Evolutionary conservation across 2,329 filamentous ascomycete genomes (phyloP), one percentile per base, ranked within the genome.

Genomic region (Neospermospora avenae): DNA sequence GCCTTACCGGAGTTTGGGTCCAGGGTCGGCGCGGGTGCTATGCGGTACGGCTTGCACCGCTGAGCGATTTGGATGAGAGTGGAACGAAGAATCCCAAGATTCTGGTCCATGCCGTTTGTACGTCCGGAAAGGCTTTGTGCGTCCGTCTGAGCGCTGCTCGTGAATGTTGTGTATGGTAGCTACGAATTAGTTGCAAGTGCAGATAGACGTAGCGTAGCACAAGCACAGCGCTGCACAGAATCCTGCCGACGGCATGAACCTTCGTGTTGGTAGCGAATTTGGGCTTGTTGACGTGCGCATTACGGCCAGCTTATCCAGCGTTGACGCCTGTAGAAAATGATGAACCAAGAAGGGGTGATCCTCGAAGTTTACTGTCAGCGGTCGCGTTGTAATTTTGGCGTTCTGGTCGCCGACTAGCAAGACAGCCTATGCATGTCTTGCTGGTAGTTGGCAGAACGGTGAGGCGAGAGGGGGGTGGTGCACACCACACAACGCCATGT

Each of bases 51-150:
- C 16, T 24, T 46, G 49, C 59, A 58, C 52, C 59, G 54, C 54
- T 56, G 56, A 48, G 55, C 51, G 22, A 42, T 55, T 35, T 13
- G 49, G 52, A 48, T 35, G 39, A 18, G 18, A 55, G 18, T 44
- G 18, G 51, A 54, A 41, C 51, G 14, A 14, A 31, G 3, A 54
- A 25, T 60, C 49, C 54, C 39, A 60, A 48, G 44, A 35, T 28
- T 41, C 28, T 53, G 41, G 44, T 57, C 57, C 49, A 18, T 64
- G 59, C 54, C 52, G 59, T 54, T 45, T 28, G 37, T 55, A 35
- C 49, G 24, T 5, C 35, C 20, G 24, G 42, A 22, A n/a, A 25
- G 49, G 45, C 46, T 10, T 51, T 31, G 55, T 49, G 53, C 55
- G 58, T 57, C 60, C 58, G 60, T 60, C 28, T 51, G 48, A 18